Evolutionary conservation across 257 asterid genomes (phyloP), one percentile per base, ranked within the genome.

Genomic region (Salvia hispanica): DNA sequence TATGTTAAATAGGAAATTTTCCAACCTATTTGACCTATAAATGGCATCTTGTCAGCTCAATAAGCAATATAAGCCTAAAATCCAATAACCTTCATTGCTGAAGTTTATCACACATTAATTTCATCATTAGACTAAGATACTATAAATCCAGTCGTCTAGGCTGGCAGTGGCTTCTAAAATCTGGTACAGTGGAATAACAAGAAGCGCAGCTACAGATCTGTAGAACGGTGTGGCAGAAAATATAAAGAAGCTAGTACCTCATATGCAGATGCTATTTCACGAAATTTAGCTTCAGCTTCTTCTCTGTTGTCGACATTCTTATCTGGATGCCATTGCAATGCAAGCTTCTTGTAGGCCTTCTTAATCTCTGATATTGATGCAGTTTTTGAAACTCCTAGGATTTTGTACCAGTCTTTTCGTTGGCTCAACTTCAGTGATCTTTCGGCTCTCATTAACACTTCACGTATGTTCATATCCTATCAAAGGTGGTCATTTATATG

Each of bases 321-420:
- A 77, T 91, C 98, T 3, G 98, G 98, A 72, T 94, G 99, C 96
- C 98, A 94, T 64, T 89, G 96, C 84, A 94, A 75, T 52, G 96
- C 99, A 54, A 94, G 96, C 80, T 82, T 94, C 84, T 88, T 94
- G 83, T 91, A 91, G 44, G 96, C 99, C 74, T 84, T 88, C 79
- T 94, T 91, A 8, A 91, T 94, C 74, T 94, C 99, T 9, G 93
- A 82, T 58, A 89, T 69, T 13, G 89, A 64, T 9, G 92, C 82
- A 39, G 89, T 87, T 76, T 83, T 94, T 28, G 96, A 82, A 73
- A 94, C 66, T 52, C 93, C 95, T 76, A 89, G 72, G 50, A 94
- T 89, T 84, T 89, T 91, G 91, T 94, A 94, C 95, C 96, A 94
- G 76, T 94, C 99, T 85, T 91, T 94, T 64, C 99, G 81, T 67